Base-by-base conservation (phyloP, 768 basidiomycete genomes). In the Daedaleopsis nitida region DNA sequence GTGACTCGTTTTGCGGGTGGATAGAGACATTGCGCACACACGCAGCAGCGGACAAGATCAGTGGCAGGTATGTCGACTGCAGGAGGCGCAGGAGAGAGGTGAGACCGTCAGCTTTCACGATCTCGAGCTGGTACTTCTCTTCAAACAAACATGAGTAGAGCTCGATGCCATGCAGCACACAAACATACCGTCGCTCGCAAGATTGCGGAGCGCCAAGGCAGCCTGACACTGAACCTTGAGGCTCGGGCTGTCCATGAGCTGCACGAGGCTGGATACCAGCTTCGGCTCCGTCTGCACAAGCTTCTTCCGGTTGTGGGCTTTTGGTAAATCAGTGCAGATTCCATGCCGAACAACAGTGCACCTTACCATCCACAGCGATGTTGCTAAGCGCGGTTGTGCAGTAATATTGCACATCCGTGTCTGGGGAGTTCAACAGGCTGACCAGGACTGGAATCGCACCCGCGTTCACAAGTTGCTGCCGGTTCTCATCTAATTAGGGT, bases 351-450 rank as follows among this genome's bases (percentile, higher is more conserved):
- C 66, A 19, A 66, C 11, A 3, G 49, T 37, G n/a, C 19, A 24
- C 10, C 74, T 62, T 67, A 87, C 94, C 91, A 77, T 99, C 97
- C 8, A 99, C 97, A 37, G 97, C 97, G 66, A 99, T 99, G 71
- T 99, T 99, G 73, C 92, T 95, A 68, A 99, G 77, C 7, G 97
- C 97, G 13, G 97, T 99, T 7, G 97, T 99, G 76, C 97, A 99
- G 73, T 99, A 99, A 71, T 99, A 99, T 74, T 99, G 97, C 2
- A 99, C 97, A 71, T 99, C 97, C n/a, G 97, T 99, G 73, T 99
- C 97, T 51, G 91, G 87, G 6, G 93, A 95, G 72, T 96, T 97
- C 64, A 99, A 80, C 37, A 99, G 81, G 70, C 89, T 89, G 66
- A 99, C 97, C 12, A 96, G 84, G 34, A 99, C 97, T 16, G 97